Evolutionary conservation across 2,329 filamentous ascomycete genomes (phyloP), one percentile per base, ranked within the genome.

Genomic region (Fusarium tupiense): DNA sequence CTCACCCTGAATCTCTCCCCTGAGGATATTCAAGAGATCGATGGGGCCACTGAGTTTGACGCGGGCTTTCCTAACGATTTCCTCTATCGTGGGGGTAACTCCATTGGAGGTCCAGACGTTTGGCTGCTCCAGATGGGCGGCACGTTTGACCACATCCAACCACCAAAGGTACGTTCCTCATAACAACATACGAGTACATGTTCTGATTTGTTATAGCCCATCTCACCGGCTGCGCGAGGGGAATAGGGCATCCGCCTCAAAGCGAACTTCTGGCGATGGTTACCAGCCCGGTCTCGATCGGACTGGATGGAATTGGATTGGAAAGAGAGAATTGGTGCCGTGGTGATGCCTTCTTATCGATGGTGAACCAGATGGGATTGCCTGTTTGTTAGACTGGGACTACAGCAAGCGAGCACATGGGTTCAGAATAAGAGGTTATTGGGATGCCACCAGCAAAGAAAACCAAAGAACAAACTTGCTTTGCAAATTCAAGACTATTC

Each of bases 1-100:
- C 84, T 95, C 43, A 86, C 84, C 3, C 83, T 94, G 47, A 83
- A 86, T 62, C 83, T 95, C 41, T 87, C 84, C 1, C 80, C 85
- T 0, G 86, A 91, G 67, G 91, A 95, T 49, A 88, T 95, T 33
- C 82, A 88, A 43, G 87, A 91, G 74, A 90, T 95, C 66, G 92
- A 95, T 68, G 83, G 78, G 11, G 90, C 90, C 0, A 85, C 85
- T 41, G 83, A 85, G 0, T 93, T 94, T 72, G 89, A 93, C 57
- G 77, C 89, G 44, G 92, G 92, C 2, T 95, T 94, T 81, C 93
- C 93, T 0, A 83, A 86, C 69, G 89, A 84, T 78, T 89, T 94
- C 74, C 80, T 93, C 8, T 87, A 85, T 79, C 82, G 82, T 5
- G 72, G 78, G 7, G 80, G 82, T 29, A 76, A 82, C 14, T 81